A percentile compares a stretch with the other conserved stretches of the same genome.
Evolutionary conservation across 805 yeast species (phyloP).

Genomic region (Wickerhamiella azymoides): DNA sequence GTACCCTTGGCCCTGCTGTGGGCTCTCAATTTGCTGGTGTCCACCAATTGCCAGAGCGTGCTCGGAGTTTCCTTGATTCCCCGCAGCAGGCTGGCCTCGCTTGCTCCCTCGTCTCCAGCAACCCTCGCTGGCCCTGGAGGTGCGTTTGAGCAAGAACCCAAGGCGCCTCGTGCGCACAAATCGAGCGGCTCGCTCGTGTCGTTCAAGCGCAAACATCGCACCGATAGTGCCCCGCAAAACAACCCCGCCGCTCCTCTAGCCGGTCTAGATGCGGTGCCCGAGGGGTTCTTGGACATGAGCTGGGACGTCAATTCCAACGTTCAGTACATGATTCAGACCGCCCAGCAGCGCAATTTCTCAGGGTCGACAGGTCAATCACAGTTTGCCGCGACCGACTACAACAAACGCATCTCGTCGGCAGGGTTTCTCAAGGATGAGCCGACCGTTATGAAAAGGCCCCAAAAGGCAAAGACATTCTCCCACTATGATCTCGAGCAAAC

Average conservation of each 20-base stretch:
- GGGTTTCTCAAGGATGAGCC: conserved; percentile 21
- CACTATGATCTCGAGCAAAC: conserved; percentile 9
- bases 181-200: conserved; percentile 5
- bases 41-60: not conserved
- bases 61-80: not conserved
- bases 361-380: conserved; percentile 19
- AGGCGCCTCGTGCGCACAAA: not conserved
- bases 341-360: conserved; percentile 16
- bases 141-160: not conserved
- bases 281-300: conserved; percentile 9
- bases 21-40: not conserved
- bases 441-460: not conserved
- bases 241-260: conserved; percentile 3
- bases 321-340: conserved; percentile 5
- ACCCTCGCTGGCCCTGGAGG: too few species aligned
- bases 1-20: not conserved
- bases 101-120: not conserved
- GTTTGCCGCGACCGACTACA: conserved; percentile 20
- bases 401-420: conserved; percentile 18
- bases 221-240: not conserved
- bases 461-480: conserved; percentile 4
- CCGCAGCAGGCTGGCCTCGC: not conserved
- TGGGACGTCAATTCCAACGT: conserved; percentile 8
- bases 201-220: conserved; percentile 7
- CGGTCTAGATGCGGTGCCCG: conserved; percentile 13